Conservation (phyloP, 805 yeast species). For the Ogataea philodendri region DNA sequence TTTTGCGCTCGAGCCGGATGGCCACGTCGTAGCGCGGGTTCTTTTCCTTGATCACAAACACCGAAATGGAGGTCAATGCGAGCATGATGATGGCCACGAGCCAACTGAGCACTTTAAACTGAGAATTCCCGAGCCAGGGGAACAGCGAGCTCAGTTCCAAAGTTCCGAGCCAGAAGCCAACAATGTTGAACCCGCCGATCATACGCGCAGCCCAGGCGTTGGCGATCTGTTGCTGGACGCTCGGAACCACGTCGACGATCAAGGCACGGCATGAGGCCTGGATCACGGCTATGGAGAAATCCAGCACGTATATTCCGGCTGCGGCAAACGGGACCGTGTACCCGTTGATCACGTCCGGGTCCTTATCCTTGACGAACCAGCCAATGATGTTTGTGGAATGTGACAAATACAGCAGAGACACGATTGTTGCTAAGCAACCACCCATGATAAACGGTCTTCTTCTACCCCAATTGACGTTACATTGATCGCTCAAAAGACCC, state of each 20-base stretch:
- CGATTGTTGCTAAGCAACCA: slow-evolving; percentile 49
- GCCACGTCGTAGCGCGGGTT: slow-evolving; percentile 44
- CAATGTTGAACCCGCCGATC: slow-evolving; percentile 58
- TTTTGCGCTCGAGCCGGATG: slow-evolving; percentile 38
- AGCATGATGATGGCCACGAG: slow-evolving; percentile 43
- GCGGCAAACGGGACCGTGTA: slow-evolving; percentile 51
- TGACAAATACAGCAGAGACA: slow-evolving; percentile 44
- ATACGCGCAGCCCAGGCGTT: slow-evolving; percentile 68
- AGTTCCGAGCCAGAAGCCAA: slow-evolving; percentile 55
- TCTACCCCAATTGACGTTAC: slow-evolving; percentile 45
- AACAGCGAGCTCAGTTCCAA: slow-evolving; percentile 39
- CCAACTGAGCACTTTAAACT: slow-evolving; percentile 49
- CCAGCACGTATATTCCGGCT: slow-evolving; percentile 49
- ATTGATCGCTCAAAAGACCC: slow-evolving; percentile 56
- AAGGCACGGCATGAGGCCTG: slow-evolving; percentile 62
- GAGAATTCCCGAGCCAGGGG: slow-evolving; percentile 45
- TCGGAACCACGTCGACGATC: slow-evolving; percentile 59
- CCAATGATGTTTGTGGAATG: slow-evolving; percentile 44
- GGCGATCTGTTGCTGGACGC: slow-evolving; percentile 54
- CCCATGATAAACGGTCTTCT: slow-evolving; percentile 56
- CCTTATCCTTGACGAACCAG: slow-evolving; percentile 27
- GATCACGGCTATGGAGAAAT: slow-evolving; percentile 56
- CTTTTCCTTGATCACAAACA: slow-evolving; percentile 45
- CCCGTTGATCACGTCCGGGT: slow-evolving; percentile 27
- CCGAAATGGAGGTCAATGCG: slow-evolving; percentile 39